Evolutionary conservation across 768 basidiomycete species (phyloP), one percentile per base, ranked within the genome.

Genomic region (Saitozyma podzolica): DNA sequence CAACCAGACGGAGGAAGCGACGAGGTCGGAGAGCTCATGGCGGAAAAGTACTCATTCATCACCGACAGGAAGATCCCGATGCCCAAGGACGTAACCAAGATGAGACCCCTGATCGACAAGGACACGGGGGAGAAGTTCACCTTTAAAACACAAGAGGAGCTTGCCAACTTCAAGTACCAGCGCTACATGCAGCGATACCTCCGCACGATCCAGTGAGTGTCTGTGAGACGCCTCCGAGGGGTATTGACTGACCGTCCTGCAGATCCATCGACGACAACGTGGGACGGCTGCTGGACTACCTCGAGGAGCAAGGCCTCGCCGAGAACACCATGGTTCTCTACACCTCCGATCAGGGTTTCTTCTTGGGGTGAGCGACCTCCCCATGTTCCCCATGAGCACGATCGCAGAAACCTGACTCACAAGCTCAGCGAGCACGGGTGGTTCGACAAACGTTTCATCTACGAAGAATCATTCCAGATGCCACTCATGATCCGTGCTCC

Each of bases 141-240:
- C 1, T 70, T 70, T 66, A 61, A 67, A 48, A 70, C 66, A 7
- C 45, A 57, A 51, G 56, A 53, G 9, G 69, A 70, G 54, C 60
- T 70, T 6, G 54, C 62, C 7, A 17, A 62, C 41, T 70, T 64
- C 59, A 70, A 70, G 54, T 68, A 67, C 55, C 66, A 68, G 59
- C 41, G 68, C 20, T 70, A 70, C 66, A 67, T 70, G 69, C 69
- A 70, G 50, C 58, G 69, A 19, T 70, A 70, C 51, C 65, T 70
- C 39, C 62, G 63, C 8, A 57, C 54, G 8, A 64, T 70, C 40
- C 69, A 61, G 59, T 59, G 29, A 59, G 58, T 42, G 43, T 7
- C 40, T 29, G 29, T 29, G 29, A 29, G 29, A 29, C 2, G 29
- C 29, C 29, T 29, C 29, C 29, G 5, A 29, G 29, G 29, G 29